Percentiles rank a stretch among this genome's conserved stretches.
Conservation (phyloP, 2,329 filamentous ascomycete species). For the Aspergillus sp. region DNA sequence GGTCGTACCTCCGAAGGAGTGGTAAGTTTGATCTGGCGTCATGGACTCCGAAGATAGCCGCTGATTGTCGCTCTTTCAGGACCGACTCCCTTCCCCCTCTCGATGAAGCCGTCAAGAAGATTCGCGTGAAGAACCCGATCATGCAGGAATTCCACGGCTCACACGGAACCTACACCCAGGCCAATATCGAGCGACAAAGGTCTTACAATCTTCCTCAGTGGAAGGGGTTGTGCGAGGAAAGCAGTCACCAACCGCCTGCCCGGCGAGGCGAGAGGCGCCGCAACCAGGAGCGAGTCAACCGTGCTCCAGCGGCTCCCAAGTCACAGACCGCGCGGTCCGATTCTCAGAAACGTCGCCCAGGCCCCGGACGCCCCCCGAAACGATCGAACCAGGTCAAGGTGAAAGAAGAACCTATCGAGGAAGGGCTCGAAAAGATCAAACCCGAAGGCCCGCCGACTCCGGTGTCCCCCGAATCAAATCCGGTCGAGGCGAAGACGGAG, state of each 20-base stretch:
- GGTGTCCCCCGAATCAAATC: conserved; percentile 55
- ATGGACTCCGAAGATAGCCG: neutral
- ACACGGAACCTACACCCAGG: conserved; percentile 92
- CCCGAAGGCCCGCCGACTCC: conserved; percentile 53
- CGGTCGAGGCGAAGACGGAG: conserved; percentile 57
- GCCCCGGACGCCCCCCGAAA: conserved; percentile 41
- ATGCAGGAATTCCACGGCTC: conserved; percentile 97
- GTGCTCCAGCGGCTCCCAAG: conserved; percentile 35
- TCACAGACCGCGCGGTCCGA: conserved; percentile 37
- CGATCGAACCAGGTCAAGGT: conserved; percentile 37
- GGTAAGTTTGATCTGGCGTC: conserved; percentile 57
- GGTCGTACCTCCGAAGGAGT: conserved; percentile 89
- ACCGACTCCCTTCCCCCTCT: conserved; percentile 70
- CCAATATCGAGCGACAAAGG: conserved; percentile 93
- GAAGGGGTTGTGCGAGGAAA: conserved; percentile 89
- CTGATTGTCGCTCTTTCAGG: conserved; percentile 41
- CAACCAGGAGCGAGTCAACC: conserved; percentile 49
- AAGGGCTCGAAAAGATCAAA: conserved; percentile 38
- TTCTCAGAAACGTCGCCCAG: conserved; percentile 47
- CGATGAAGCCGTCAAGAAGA: conserved; percentile 82
- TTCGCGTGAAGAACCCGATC: conserved; percentile 94
- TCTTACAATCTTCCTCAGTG: conserved; percentile 97
- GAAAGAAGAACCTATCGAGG: conserved; percentile 39
- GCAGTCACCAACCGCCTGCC: conserved; percentile 92
- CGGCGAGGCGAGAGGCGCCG: conserved; percentile 65